Base-by-base conservation (phyloP, 1,284 basidiomycete species). In the Marasmius sp. region DNA sequence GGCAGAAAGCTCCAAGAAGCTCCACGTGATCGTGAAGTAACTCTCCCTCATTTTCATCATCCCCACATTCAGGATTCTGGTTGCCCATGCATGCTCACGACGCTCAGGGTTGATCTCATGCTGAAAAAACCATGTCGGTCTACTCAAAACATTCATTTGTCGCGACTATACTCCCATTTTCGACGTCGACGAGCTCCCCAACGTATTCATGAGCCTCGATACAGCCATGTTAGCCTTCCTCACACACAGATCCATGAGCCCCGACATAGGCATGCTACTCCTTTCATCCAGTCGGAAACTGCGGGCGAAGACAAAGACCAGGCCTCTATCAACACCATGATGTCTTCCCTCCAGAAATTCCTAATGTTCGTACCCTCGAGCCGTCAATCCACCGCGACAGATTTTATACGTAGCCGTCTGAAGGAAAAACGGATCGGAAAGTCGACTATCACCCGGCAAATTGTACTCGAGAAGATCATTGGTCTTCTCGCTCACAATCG, bases 401-500 rank as follows among this genome's bases (percentile, higher is more conserved):
- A 38, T 6, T 60, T 60, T 34, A 55, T 60, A 20, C 52, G 48
- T 27, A 39, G 43, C 16, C 59, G 59, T 27, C 41, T 60, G n/a
- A 36, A 18, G 9, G 59, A 60, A 33, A 22, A 43, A 6, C 20
- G 51, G n/a, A 55, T 36, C 41, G 14, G 20, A 8, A 43, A 39
- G 8, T 16, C 45, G 9, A 27, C 52, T 27, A 33, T 38, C 12
- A 43, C 43, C 18, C 67, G 67, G 14, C 61, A 67, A 39, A 58
- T 53, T 36, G 64, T 71, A 9, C 79, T 72, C 64, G 74, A 77
- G 52, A 67, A 67, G 11, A 66, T 74, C 37, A 75, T 79, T 18
- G 62, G 71, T 5, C 67, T 75, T 41, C 77, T 82, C 60, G 69
- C 81, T 36, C 67, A 74, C 2, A 64, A 74, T 48, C 68, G 69